A percentile compares a stretch with the other conserved stretches of the same genome.
Conservation (phyloP, 2,329 filamentous ascomycete species). For the Neocatenulostroma microsporum region DNA sequence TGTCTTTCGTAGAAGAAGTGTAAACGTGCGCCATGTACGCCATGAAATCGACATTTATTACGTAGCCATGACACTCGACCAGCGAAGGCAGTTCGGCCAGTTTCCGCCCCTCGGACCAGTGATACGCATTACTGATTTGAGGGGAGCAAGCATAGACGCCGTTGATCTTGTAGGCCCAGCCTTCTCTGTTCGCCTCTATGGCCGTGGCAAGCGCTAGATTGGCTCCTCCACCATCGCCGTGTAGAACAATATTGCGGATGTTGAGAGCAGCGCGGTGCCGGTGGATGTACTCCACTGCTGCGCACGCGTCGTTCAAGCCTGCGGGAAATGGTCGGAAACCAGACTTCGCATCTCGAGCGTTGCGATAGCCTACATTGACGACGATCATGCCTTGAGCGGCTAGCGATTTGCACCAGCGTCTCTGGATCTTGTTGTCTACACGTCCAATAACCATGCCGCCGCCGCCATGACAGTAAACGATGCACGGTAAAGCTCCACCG, state of each 20-base stretch:
- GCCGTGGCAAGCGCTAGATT: conserved; percentile 15
- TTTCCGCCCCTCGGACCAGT: conserved; percentile 5
- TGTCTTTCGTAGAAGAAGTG: conserved; percentile 6
- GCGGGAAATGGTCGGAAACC: conserved; percentile 12
- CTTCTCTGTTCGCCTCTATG: conserved; percentile 10
- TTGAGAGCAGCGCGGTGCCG: conserved; percentile 7
- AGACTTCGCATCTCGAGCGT: conserved; percentile 6
- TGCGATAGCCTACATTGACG: conserved; percentile 16
- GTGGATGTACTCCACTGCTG: conserved; percentile 10
- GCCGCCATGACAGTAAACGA: conserved; percentile 15
- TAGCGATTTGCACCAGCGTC: conserved; percentile 12
- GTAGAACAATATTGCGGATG: conserved; percentile 14
- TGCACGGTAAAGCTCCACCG: conserved; percentile 8
- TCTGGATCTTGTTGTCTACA: conserved; percentile 9
- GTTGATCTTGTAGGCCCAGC: conserved; percentile 3
- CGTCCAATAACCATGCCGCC: conserved; percentile 9
- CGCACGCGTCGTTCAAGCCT: conserved; percentile 14
- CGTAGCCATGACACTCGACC: conserved; percentile 15
- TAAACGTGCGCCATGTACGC: conserved; percentile 9
- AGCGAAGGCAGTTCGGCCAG: conserved; percentile 13
- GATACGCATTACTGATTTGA: conserved; percentile 6
- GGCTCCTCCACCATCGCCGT: conserved; percentile 17
- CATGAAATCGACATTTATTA: conserved; percentile 2
- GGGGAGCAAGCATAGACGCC: conserved; percentile 7
- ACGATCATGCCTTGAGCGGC: conserved; percentile 10